A percentile compares a stretch with the other conserved stretches of the same genome.
These are phyloP conservation scores for Adansonia digitata DNA, from an alignment of 345 rosid species.

Conservation along the genomic window DNA sequence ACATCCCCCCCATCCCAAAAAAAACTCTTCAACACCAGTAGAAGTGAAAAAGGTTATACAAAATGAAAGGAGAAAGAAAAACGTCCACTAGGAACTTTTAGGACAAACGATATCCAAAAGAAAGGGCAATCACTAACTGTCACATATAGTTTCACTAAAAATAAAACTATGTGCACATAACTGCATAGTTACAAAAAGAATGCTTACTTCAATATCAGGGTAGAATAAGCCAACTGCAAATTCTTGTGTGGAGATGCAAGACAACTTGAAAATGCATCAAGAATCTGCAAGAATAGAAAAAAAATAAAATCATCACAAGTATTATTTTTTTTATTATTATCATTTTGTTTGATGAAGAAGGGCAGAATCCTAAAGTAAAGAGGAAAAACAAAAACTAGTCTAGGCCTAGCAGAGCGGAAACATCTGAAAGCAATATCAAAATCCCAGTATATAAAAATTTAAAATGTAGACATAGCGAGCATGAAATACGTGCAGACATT, in stretches of 20 bases:
- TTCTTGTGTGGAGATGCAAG: slow-evolving; percentile 80
- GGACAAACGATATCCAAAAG: slow-evolving; percentile 3
- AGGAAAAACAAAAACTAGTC: background rate
- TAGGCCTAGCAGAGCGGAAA: background rate
- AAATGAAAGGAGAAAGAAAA: too few relatives aligned
- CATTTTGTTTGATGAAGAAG: background rate
- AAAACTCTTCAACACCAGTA: too few relatives aligned
- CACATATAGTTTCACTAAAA: background rate
- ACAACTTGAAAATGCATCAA: slow-evolving; percentile 83
- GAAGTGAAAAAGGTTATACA: background rate
- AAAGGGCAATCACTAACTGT: background rate
- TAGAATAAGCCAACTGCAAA: slow-evolving; percentile 81
- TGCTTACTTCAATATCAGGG: slow-evolving; percentile 85
- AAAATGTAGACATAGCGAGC: background rate
- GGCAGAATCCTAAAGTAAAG: background rate
- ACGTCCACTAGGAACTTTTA: background rate
- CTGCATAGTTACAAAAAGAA: slow-evolving; percentile 10
- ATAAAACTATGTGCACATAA: background rate
- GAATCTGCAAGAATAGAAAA: slow-evolving; percentile 58
- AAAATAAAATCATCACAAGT: background rate
- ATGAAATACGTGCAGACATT: background rate
- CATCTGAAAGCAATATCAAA: background rate
- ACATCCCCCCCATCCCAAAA: too few relatives aligned
- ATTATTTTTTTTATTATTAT: background rate
- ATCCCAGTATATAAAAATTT: background rate